These are phyloP conservation scores for Collybia nuda DNA, from an alignment of 768 basidiomycete genomes.

Conservation along the genomic window DNA sequence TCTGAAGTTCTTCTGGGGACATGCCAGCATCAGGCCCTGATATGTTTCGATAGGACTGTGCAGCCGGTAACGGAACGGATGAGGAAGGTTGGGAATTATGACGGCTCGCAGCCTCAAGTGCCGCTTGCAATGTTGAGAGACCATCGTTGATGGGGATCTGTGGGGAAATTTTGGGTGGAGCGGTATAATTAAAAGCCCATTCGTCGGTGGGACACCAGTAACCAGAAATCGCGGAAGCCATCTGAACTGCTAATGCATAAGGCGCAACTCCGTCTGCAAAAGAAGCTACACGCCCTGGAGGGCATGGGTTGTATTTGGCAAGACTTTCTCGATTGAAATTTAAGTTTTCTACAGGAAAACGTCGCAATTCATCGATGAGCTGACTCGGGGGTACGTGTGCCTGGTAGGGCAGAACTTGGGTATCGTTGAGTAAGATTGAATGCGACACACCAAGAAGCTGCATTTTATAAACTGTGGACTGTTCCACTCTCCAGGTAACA, in stretches of 20 bases:
- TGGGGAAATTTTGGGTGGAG: slow-evolving; percentile 27
- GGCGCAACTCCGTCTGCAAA: slow-evolving; percentile 60
- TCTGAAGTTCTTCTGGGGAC: slow-evolving; percentile 20
- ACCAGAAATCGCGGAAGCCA: slow-evolving; percentile 58
- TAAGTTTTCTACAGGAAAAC: slow-evolving; percentile 40
- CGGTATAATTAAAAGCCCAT: slow-evolving; percentile 57
- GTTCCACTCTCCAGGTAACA: slow-evolving; percentile 56
- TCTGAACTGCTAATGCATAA: slow-evolving; percentile 71
- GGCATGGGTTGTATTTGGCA: slow-evolving; percentile 53
- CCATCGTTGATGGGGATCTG: slow-evolving; percentile 11
- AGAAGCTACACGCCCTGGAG: slow-evolving; percentile 22
- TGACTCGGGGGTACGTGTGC: slow-evolving; percentile 56
- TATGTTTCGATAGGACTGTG: slow-evolving; percentile 15
- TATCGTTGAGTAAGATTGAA: slow-evolving; percentile 48
- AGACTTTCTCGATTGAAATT: slow-evolving; percentile 40
- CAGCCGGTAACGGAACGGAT: slow-evolving; percentile 1
- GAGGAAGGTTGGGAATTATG: slow-evolving; percentile 31
- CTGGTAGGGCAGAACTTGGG: slow-evolving; percentile 72
- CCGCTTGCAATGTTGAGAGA: slow-evolving; percentile 30
- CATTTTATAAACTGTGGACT: slow-evolving; percentile 65
- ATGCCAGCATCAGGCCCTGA: slow-evolving; percentile 16
- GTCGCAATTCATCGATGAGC: slow-evolving; percentile 49
- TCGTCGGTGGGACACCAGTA: slow-evolving; percentile 77
- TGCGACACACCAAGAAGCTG: slow-evolving; percentile 62
- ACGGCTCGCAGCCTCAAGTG: slow-evolving; percentile 45